Base-by-base conservation (phyloP, 2,329 filamentous ascomycete species). In the Ustulina deusta region DNA sequence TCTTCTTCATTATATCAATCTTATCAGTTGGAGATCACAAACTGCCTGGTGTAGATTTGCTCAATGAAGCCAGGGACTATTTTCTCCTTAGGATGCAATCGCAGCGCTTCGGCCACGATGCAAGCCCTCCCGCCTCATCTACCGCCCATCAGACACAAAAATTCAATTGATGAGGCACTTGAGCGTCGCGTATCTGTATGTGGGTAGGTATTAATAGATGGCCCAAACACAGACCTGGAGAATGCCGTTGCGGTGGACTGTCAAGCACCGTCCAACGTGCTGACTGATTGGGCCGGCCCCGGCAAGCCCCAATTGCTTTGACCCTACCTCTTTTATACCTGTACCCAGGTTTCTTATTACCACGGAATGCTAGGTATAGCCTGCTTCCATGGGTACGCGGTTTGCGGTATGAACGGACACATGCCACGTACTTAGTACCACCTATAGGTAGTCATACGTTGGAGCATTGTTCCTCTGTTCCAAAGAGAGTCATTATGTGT, bases 211-310 rank as follows among this genome's bases (percentile, higher is more conserved):
- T 61, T 56, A 49, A 65, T 65, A 66, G 42, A 58, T 11, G 48
- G 22, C 65, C 65, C 60, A 68, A 68, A 68, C 57, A 32, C 42
- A 52, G 61, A 48, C 61, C 65, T 68, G 61, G 55, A 36, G 61
- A 54, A 61, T 38, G 2, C 65, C 54, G 52, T 66, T 48, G 66
- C 66, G 48, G 44, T 29, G 25, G 38, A 36, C 52, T 44, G 11
- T 60, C 58, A 63, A 62, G 66, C 63, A 44, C 6, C 20, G n/a
- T 49, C 22, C 38, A 15, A 11, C 58, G 15, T 25, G 20, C n/a
- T 44, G 29, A 38, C 10, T 69, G 57, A 69, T 69, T 69, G 48
- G 56, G 34, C 57, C 6, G 15, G 13, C 22, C 46, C 59, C 34
- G 22, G 34, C 46, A 25, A 17, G 46, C 46, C 40, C 36, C 51